A percentile compares a stretch with the other conserved stretches of the same genome.
phyloP scores from a whole-genome alignment of 352 stramenopile genomes.

The Pythium sukuiense region DNA sequence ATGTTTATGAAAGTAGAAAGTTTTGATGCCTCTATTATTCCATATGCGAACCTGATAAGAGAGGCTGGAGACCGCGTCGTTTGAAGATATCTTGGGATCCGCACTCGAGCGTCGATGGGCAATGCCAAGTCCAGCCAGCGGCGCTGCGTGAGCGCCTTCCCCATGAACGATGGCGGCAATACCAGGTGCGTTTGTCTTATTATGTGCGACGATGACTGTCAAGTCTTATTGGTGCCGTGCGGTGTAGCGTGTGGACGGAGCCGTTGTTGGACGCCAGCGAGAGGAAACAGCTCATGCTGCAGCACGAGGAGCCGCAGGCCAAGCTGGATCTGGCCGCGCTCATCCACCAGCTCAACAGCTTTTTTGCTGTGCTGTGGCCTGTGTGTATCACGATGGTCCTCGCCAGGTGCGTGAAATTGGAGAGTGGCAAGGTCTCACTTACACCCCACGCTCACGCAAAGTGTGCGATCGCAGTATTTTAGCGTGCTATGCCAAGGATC shows the following conservation, averaged over 20 bases:
- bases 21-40: background rate
- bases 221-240: background rate
- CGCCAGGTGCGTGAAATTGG: slow-evolving; percentile 38
- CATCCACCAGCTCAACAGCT: slow-evolving; percentile 73
- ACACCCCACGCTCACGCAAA: background rate
- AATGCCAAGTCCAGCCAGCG: slow-evolving; percentile 14
- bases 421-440: background rate
- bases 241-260: slow-evolving; percentile 50
- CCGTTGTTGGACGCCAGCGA: slow-evolving; percentile 37
- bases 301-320: slow-evolving; percentile 18
- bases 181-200: background rate
- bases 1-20: background rate
- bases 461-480: slow-evolving; percentile 36
- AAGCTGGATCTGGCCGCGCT: slow-evolving; percentile 35
- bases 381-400: slow-evolving; percentile 74
- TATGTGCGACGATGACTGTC: background rate
- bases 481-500: slow-evolving; percentile 47
- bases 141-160: slow-evolving; percentile 17
- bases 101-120: slow-evolving; percentile 3
- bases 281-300: slow-evolving; percentile 7
- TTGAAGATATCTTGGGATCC: background rate
- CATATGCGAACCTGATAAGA: background rate
- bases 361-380: slow-evolving; percentile 72
- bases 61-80: background rate
- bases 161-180: slow-evolving; percentile 2